Evolutionary conservation across 163 green algal genomes (phyloP).

Genomic region (Trebouxia gelatinosa): DNA sequence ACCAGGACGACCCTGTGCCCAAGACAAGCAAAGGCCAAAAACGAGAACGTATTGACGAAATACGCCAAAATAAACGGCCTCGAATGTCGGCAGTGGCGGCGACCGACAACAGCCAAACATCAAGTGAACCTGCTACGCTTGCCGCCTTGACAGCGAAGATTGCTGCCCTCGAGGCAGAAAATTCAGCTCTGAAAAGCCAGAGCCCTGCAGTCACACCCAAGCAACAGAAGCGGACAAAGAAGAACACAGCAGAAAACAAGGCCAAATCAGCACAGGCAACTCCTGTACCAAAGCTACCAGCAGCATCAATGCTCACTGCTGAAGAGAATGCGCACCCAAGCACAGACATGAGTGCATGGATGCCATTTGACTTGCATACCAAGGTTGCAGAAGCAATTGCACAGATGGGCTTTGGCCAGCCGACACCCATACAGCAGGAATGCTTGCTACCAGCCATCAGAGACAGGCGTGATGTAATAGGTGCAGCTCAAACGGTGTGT

Average conservation of each 20-base stretch:
- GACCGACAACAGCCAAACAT: too few relatives aligned
- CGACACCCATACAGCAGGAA: slow-evolving; percentile 89
- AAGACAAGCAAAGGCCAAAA: too few relatives aligned
- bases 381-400: slow-evolving; percentile 49
- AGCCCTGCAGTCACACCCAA: neutral
- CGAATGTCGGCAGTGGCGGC: too few relatives aligned
- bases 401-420: slow-evolving; percentile 59
- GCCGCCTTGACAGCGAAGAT: slow-evolving; percentile 44
- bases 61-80: too few relatives aligned
- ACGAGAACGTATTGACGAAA: too few relatives aligned
- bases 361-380: slow-evolving; percentile 54
- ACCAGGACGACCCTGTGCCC: too few relatives aligned
- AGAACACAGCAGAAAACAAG: slow-evolving; percentile 16
- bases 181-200: slow-evolving; percentile 44
- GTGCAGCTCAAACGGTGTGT: slow-evolving; percentile 89
- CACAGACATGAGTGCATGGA: slow-evolving; percentile 59
- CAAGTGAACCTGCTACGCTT: too few relatives aligned
- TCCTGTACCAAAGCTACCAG: neutral
- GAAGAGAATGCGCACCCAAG: neutral
- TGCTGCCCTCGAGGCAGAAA: slow-evolving; percentile 53
- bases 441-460: slow-evolving; percentile 80
- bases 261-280: slow-evolving; percentile 4
- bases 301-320: slow-evolving; percentile 5
- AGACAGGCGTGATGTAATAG: slow-evolving; percentile 84
- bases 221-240: slow-evolving; percentile 32